Base-by-base conservation (phyloP, 2,329 filamentous ascomycete species). In the Verticillium nonalfalfae region DNA sequence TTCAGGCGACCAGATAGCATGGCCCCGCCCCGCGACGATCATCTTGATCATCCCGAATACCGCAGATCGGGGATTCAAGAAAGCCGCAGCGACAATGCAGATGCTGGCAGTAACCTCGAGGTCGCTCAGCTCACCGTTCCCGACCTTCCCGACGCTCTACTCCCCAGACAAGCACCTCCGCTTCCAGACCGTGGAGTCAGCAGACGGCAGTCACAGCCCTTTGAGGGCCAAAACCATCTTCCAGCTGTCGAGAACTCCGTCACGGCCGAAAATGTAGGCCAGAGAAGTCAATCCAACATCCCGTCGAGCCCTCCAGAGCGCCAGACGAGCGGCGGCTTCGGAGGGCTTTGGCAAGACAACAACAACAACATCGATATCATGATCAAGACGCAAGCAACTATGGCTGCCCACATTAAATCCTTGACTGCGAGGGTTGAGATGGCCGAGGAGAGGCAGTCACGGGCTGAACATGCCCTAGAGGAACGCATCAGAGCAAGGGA, bases 361-460 rank as follows among this genome's bases (percentile, higher is more conserved):
- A 21, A 21, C 21, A 21, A 21, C 21, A 67, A 65, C 36, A 68
- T 70, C 58, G 70, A 72, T 56, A 62, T 66, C 18, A 60, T 63
- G 34, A 64, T 71, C 59, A 65, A 63, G n/a, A 52, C 45, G 3
- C n/a, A 18, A 18, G 45, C 2, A 11, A 18, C 7, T 26, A 18
- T 52, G 3, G 21, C 11, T 13, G n/a, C 45, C 1, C 45, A 52
- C 7, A 52, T 52, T 2, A 13, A 13, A 18, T 21, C 6, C 3
- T 26, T 52, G 10, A 52, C n/a, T 4, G 18, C 10, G n/a, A 52
- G 45, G 9, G n/a, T 9, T 10, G n/a, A 52, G 18, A 26, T 52
- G 21, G n/a, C 45, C 7, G 45, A 52, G 18, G 45, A 52, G 18
- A 52, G 21, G 18, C n/a, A 13, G 45, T 1, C 21, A 10, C 18